phyloP scores from a whole-genome alignment of 2,329 filamentous ascomycete species.

The Sporothrix brasiliensis region DNA sequence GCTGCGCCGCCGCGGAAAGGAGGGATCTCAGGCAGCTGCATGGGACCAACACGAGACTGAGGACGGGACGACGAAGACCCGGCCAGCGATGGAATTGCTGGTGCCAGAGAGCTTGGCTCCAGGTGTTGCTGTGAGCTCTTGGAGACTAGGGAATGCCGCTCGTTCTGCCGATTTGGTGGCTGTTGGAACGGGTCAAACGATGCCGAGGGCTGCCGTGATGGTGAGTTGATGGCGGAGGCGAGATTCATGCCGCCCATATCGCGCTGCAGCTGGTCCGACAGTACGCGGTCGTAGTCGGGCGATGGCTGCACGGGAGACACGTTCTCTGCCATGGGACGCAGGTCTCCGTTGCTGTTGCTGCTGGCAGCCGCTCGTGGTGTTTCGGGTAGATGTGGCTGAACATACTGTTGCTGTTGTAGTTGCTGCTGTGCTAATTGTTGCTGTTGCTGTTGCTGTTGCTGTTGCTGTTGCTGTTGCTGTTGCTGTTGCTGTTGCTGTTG shows the following conservation, averaged over 20 bases:
- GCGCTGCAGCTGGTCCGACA: constrained; percentile 65
- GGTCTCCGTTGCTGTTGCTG: constrained; percentile 39
- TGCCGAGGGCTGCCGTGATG: constrained; percentile 7
- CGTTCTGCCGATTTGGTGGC: constrained; percentile 21
- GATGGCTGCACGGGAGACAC: constrained; percentile 52
- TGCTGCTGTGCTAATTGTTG: constrained; percentile 27
- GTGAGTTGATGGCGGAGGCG: constrained; percentile 42
- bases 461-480: constrained; percentile 28
- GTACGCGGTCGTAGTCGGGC: constrained; percentile 61
- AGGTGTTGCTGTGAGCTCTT: constrained; percentile 45
- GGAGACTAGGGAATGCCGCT: constrained; percentile 40
- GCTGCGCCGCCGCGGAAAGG: constrained; percentile 51
- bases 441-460: constrained; percentile 32
- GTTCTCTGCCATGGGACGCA: constrained; percentile 52
- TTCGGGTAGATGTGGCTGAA: constrained; percentile 34
- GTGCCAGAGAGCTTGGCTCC: constrained; percentile 38
- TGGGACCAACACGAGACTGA: constrained; percentile 46
- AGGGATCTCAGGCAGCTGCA: constrained; percentile 59
- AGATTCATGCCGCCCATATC: constrained; percentile 63
- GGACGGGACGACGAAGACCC: constrained; percentile 39
- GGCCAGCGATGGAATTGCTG: background rate
- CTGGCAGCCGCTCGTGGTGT: constrained; percentile 27
- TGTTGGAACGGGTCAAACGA: constrained; percentile 30
- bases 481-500: constrained; percentile 31
- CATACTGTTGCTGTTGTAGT: constrained; percentile 31